Base-by-base conservation (phyloP, 148 eudicot species). In the Tetragonia tetragonoides region DNA sequence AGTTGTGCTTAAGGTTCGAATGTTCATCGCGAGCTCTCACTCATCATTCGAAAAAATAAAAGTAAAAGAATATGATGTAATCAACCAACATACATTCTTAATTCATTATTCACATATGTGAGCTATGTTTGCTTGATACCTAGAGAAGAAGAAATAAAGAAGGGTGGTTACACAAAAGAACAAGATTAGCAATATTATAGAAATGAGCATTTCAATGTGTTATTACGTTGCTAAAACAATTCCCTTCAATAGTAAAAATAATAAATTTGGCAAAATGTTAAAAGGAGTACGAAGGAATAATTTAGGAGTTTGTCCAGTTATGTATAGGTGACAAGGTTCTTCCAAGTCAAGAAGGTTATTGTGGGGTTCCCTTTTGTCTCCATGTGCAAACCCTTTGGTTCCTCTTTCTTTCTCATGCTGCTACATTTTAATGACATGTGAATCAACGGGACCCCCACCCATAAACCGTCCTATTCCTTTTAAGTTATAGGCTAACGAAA, bases 341-440 rank as follows among this genome's bases (percentile, higher is more conserved):
- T 71, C 56, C 75, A 75, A 75, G 74, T 54, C 24, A 80, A 75
- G 70, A 74, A 68, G 70, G 53, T 56, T 34, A 68, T 14, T 17
- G 73, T 61, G 77, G 74, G 53, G 68, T 12, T 10, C 67, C 21
- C 41, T 80, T 61, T 66, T 80, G 61, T 71, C 75, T 71, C 40
- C 75, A 70, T 75, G 79, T 75, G 75, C 60, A 38, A 9, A 38
- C 14, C 65, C 62, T 78, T 63, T 47, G 64, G 70, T 72, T 70
- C n/a, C 21, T 8, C n/a, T 61, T 51, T 15, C 1, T 47, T 42
- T 23, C 24, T 7, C 62, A 24, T 34, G 64, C 34, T 42, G 10
- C 67, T 74, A 66, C 54, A 17, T 72, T 53, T 79, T 79, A 10
- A 51, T 67, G 44, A 51, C 83, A 80, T 80, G 83, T 80, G 83